Conservation (phyloP, 2,329 filamentous ascomycete species). For the Fusarium protoensiforme region DNA sequence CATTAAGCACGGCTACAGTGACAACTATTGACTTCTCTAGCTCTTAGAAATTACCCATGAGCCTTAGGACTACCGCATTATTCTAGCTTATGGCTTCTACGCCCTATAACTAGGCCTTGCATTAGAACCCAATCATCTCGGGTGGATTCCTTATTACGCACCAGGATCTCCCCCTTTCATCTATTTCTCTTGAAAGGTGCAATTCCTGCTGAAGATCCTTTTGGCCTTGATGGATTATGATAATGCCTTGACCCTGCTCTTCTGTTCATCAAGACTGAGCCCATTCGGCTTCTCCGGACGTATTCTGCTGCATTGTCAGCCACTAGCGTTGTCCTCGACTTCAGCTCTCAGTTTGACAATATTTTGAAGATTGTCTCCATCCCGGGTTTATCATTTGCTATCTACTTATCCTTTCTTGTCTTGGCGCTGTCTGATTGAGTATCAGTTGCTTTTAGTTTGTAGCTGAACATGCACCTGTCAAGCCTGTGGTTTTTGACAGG, state of each 20-base stretch:
- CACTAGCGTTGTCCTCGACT: neutral
- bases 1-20: neutral
- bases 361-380: neutral
- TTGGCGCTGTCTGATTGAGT: neutral
- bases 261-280: neutral
- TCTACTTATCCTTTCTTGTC: neutral
- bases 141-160: neutral
- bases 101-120: neutral
- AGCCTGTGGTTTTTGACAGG: neutral
- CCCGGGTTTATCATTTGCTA: too few relatives aligned
- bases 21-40: neutral
- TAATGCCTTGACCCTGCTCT: neutral
- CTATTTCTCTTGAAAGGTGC: neutral
- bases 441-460: neutral
- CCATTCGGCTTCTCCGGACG: neutral
- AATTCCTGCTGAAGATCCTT: neutral
- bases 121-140: neutral
- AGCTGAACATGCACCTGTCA: neutral
- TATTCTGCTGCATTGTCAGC: neutral
- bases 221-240: neutral
- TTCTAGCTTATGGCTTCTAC: neutral
- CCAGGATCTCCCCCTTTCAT: neutral
- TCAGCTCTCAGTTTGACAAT: neutral
- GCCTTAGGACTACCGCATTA: neutral
- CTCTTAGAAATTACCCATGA: neutral